Conservation (phyloP, 176 grass and related monocot species). For the bread wheat (Triticum aestivum) region DNA sequence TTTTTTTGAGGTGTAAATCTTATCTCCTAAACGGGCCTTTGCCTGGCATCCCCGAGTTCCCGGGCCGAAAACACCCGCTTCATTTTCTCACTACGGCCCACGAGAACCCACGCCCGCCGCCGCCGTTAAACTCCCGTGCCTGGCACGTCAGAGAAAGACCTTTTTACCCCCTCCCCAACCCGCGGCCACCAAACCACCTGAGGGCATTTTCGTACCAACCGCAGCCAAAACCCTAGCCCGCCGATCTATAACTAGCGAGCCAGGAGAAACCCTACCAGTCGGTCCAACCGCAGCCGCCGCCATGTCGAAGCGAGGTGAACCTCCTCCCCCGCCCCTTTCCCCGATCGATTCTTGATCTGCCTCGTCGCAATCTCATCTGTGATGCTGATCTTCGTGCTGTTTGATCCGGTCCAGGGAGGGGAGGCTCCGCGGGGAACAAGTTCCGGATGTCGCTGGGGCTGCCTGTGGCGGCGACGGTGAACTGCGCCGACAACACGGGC, state of each 20-base stretch:
- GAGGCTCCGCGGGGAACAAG: conserved; percentile 56
- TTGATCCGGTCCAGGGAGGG: conserved; percentile 37
- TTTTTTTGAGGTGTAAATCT: no score
- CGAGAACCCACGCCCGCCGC: background rate
- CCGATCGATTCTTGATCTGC: background rate
- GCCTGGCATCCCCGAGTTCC: no score
- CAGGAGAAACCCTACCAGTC: conserved; percentile 28
- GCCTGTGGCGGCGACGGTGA: conserved; percentile 60
- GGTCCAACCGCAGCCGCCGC: conserved; percentile 35
- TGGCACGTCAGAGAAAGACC: background rate
- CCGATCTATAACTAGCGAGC: conserved; percentile 16
- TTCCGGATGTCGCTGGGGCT: conserved; percentile 64
- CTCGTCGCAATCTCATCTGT: background rate
- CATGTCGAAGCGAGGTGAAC: conserved; percentile 64
- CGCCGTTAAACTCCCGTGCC: background rate
- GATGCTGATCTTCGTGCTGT: background rate
- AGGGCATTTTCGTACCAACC: background rate
- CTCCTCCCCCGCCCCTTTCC: background rate
- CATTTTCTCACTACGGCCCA: background rate
- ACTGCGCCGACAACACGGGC: conserved; percentile 60
- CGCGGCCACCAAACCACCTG: background rate
- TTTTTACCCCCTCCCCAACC: background rate
- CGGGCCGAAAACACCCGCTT: no score
- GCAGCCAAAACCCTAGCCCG: conserved; percentile 33
- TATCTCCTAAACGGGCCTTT: no score